Percentiles rank a stretch among this genome's conserved stretches.
Conservation (phyloP, 2,329 filamentous ascomycete genomes). For the Botrytis pseudocinerea region DNA sequence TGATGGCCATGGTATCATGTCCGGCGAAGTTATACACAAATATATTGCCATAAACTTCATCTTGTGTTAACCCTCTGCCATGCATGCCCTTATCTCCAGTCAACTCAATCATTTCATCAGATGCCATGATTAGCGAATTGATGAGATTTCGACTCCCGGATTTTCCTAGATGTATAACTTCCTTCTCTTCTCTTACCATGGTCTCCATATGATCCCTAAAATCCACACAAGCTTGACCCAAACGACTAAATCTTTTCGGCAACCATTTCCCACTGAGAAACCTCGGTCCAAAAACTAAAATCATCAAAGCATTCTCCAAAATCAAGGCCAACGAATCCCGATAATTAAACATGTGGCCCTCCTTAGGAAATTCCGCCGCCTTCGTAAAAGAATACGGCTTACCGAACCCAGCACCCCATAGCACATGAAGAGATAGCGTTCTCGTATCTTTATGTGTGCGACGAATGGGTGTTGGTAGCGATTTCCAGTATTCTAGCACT, state of each 20-base stretch:
- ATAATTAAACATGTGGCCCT: background rate
- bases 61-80: slow-evolving; percentile 38
- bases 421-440: background rate
- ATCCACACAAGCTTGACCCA: background rate
- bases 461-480: background rate
- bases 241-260: background rate
- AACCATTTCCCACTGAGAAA: background rate
- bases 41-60: slow-evolving; percentile 40
- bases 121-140: background rate
- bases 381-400: slow-evolving; percentile 6
- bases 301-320: slow-evolving; percentile 4
- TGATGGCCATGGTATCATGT: slow-evolving; percentile 41
- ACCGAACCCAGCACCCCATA: background rate
- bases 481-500: slow-evolving; percentile 3
- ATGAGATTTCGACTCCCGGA: background rate
- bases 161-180: background rate
- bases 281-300: background rate
- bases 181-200: background rate
- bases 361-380: background rate
- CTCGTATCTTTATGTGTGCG: background rate
- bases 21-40: slow-evolving; percentile 41
- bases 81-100: background rate
- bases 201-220: background rate
- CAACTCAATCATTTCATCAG: background rate
- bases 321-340: background rate